Base-by-base conservation (phyloP, 805 yeast genomes). In the Pichia pseudocactophila region DNA sequence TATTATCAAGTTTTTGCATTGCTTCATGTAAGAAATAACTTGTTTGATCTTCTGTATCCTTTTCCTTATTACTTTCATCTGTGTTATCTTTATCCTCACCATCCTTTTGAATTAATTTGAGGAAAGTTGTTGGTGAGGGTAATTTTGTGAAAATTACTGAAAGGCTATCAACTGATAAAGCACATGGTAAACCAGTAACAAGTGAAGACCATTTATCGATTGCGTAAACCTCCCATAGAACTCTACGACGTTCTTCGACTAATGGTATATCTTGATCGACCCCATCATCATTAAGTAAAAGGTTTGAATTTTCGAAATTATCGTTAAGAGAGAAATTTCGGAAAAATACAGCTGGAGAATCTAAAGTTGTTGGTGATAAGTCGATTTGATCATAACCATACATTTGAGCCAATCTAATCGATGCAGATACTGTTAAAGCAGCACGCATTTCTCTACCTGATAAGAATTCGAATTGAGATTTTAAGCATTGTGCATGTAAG, bases 191-290 rank as follows among this genome's bases (percentile, higher is more conserved):
- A 3, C 63, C 62, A 17, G 61, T 49, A 10, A 58, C 59, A 28
- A 59, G 42, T 10, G 63, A 51, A 37, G 59, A 58, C 58, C 61
- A 60, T 40, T 57, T 58, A 42, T 59, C 65, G 4, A 48, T 28
- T 8, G 46, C 46, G 45, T 57, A 61, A 32, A 60, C 46, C 34
- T 55, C 56, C 65, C 65, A 61, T 30, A 61, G 51, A n/a, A 56
- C 53, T 12, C 62, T 40, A 27, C 65, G 36, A 16, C 55, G 46
- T 41, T 61, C 64, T 44, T 60, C 65, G 9, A 45, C 45, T 16
- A 55, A 37, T 15, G 58, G 42, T 7, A 58, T 48, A 8, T 57
- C 57, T 1, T 37, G 37, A 41, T 58, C 61, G 10, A 57, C 37
- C 13, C 43, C 43, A 42, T 55, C 61, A 39, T 52, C 55, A 27